Evolutionary conservation across 1,139 yeast genomes (phyloP), one percentile per base, ranked within the genome.

Genomic region (Scheffersomyces lignicola): DNA sequence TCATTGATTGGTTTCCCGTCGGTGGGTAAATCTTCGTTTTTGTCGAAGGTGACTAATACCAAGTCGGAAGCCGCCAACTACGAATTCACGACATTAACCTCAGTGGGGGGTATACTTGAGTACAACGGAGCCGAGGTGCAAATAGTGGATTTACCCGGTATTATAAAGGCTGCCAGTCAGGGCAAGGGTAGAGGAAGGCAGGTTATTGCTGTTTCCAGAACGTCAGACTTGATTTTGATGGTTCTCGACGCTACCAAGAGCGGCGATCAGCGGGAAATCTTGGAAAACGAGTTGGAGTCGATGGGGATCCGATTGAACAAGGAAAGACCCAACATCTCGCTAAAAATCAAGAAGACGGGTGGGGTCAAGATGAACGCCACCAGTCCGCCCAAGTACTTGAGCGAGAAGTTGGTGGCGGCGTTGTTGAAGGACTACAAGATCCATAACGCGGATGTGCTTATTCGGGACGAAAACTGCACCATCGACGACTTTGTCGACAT

Each of bases 131-230:
- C 98, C 0, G 97, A 90, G 54, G 89, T 92, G 40, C 98, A 92
- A 62, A 83, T 92, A 49, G 90, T 92, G 12, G 98, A 92, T 75
- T 68, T 92, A 41, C 98, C 98, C 0, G 98, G 98, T 59, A 92
- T 92, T 51, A 92, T 92, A 42, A 88, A 87, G 56, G 97, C 97
- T 27, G 98, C 98, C 10, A 75, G 95, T 18, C 96, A 87, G 56
- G 98, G 98, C 52, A 89, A 90, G 59, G 98, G 98, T 52, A 79
- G 98, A 61, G 98, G 98, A 41, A 75, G 96, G 50, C 97, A 92
- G 58, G 98, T 92, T 29, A 90, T 92, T 47, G 86, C 97, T 1
- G 94, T 96, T 1, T 96, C 97, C 0, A 82, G 94, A 60, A 92
- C 98, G 0, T 89, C 97, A 0, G 97, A 92, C 56, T 68, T 92